Evolutionary conservation across 2,329 filamentous ascomycete genomes (phyloP), one percentile per base, ranked within the genome.

Genomic region (Aspergillus sp.): DNA sequence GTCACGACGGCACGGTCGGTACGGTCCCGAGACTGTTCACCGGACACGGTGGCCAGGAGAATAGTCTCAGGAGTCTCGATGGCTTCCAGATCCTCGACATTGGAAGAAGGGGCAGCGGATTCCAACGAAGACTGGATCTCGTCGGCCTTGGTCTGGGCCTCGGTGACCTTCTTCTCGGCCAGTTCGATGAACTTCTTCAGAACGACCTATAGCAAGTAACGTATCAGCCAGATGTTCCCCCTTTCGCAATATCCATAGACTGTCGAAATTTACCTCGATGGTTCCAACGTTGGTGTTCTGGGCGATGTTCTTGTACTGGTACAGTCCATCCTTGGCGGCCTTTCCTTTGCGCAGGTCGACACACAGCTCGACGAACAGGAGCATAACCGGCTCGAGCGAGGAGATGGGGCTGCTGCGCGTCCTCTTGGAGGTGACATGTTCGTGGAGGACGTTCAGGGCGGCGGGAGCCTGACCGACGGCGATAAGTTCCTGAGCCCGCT

Each of bases 221-320:
- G 16, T 32, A 55, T 64, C 52, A 66, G 55, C 50, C 56, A 50
- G 6, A 1, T 42, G 36, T 42, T 42, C 6, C 24, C n/a, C 26
- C 36, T 50, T 24, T 58, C 36, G 24, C 26, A 9, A 49, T n/a
- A 54, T n/a, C 6, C 2, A 16, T 2, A 6, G 14, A 3, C 36
- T 42, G 26, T 29, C 45, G 16, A 58, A 61, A 61, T 42, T 16
- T 81, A 92, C 90, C 87, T 98, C 95, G 77, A 99, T 99, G 63
- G 95, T 99, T 70, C 87, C 92, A 68, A 99, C 92, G 76, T 98
- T 98, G 70, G 94, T 96, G 82, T 99, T 99, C 79, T 99, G 95
- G 57, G 93, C 94, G 69, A 97, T 98, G 79, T 99, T 99, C 85
- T 99, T 99, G 86, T 99, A 99, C 79, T 97, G 95, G 79, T 98